Conservation (phyloP, 306 rosid species). For the Cicer bijugum region DNA sequence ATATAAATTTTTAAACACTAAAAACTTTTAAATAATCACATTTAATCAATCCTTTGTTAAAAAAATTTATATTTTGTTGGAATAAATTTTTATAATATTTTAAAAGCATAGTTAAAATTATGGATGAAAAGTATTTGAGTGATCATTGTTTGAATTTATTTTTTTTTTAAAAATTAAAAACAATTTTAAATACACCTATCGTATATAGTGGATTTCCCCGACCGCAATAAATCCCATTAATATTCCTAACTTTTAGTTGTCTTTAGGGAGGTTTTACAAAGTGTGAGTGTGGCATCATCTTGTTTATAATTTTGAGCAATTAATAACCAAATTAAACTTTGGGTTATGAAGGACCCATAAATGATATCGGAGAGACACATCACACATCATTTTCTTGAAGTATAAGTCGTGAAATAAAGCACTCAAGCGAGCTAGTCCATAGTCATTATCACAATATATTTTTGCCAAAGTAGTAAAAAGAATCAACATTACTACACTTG, state of each 20-base stretch:
- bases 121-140: too few species aligned
- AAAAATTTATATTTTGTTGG: too few species aligned
- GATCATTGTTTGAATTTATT: too few species aligned
- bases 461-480: conserved; percentile 42
- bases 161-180: too few species aligned
- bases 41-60: too few species aligned
- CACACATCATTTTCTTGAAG: conserved; percentile 45
- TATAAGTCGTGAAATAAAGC: conserved; percentile 45
- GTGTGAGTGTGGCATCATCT: conserved; percentile 37
- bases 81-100: too few species aligned
- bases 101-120: too few species aligned
- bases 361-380: conserved; percentile 38
- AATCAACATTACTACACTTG: conserved; percentile 30
- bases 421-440: conserved; percentile 33
- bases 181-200: too few species aligned
- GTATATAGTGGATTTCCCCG: too few species aligned
- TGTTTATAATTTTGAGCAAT: conserved; percentile 42
- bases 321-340: conserved; percentile 49
- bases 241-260: not conserved
- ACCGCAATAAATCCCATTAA: too few species aligned
- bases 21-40: too few species aligned
- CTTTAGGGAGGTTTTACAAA: conserved; percentile 13
- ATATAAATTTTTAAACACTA: too few species aligned
- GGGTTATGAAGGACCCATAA: conserved; percentile 42
- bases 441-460: conserved; percentile 22